Evolutionary conservation across 1,284 basidiomycete species (phyloP).

Genomic region (Flammula alnicola): DNA sequence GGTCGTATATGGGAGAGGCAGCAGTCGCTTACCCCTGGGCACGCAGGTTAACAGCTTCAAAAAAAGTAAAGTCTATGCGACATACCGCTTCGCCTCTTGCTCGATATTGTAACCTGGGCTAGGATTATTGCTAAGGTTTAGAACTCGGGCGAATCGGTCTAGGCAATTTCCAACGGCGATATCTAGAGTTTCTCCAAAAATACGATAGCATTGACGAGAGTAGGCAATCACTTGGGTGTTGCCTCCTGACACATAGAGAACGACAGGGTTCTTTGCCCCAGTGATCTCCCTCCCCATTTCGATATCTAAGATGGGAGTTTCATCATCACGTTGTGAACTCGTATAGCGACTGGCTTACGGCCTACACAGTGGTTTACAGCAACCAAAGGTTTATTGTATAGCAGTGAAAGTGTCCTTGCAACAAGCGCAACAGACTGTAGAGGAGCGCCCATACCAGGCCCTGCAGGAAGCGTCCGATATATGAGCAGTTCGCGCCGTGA

Average conservation of each 20-base stretch:
- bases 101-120: constrained; percentile 99
- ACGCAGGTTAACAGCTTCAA: constrained; percentile 9
- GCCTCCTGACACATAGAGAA: constrained; percentile 98
- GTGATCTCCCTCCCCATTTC: constrained; percentile 99
- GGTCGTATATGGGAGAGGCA: constrained; percentile 92
- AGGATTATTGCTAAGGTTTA: constrained; percentile 94
- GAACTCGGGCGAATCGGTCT: constrained; percentile 96
- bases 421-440: constrained; percentile 94
- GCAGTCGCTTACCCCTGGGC: constrained; percentile 71
- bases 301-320: constrained; percentile 70
- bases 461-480: constrained; percentile 52
- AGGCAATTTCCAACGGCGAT: constrained; percentile 99
- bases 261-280: constrained; percentile 92
- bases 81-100: constrained; percentile 87
- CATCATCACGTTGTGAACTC: background rate
- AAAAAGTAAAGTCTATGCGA: constrained; percentile 29
- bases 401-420: constrained; percentile 88
- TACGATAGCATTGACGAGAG: constrained; percentile 95
- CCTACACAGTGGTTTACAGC: constrained; percentile 99
- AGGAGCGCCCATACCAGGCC: constrained; percentile 98
- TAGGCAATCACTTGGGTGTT: constrained; percentile 99
- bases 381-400: constrained; percentile 91
- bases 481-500: background rate
- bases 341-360: constrained; percentile 60
- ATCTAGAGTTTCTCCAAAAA: constrained; percentile 98